Evolutionary conservation across 805 yeast genomes (phyloP), one percentile per base, ranked within the genome.

Genomic region (Millerozyma miso): DNA sequence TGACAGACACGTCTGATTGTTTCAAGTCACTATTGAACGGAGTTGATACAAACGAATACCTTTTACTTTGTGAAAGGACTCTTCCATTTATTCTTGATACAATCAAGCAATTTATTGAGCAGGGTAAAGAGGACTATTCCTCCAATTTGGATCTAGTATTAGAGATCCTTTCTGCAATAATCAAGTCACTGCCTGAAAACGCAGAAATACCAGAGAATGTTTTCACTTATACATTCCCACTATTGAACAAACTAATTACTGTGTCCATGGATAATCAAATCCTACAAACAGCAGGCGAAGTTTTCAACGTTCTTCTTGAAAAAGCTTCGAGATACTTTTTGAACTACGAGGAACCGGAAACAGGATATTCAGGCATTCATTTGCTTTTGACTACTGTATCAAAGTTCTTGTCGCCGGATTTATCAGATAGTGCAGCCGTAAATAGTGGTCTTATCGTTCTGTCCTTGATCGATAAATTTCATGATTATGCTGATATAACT

Each of bases 381-480:
- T 65, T 73, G 2, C 69, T 87, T n/a, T 64, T 93, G 14, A 70
- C 74, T 26, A 77, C 85, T 12, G 80, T 84, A 2, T 77, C 86
- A 3, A 81, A 81, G 53, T 77, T 88, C 40, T 71, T 91, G 26
- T 78, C 85, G 1, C 87, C 95, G 0, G 71, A 72, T 5, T 68
- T 86, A 43, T 76, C 85, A 13, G 97, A 89, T 51, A 77, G 84
- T 35, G 96, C 96, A 0, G 90, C 95, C 1, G 72, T 82, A 63
- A 83, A 85, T 44, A 77, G 87, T 35, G 97, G 91, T 10, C 66
- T 74, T 5, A 74, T 86, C 17, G 80, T 85, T 2, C 69, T 77
- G 8, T 74, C 83, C 0, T 67, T 84, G 29, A 70, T 86, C 31
- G 76, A 77, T 15, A 76, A 75, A 45, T 81, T 66, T 41, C 71